Evolutionary conservation across 345 rosid genomes (phyloP).

Genomic region (Populus alba): DNA sequence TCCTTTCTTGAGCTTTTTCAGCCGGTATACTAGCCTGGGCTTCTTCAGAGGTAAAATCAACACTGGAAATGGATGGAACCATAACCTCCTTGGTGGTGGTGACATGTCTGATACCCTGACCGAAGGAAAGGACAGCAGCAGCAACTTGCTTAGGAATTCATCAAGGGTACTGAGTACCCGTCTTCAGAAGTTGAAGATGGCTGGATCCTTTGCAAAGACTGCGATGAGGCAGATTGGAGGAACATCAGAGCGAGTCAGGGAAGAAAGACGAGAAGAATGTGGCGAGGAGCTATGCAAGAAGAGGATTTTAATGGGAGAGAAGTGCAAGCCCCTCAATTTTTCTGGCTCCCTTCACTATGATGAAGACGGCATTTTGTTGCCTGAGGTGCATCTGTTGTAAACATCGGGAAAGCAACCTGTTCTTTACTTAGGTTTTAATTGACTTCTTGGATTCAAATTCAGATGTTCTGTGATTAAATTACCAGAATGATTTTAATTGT

Average conservation of each 20-base stretch:
- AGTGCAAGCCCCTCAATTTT: slow-evolving; percentile 47
- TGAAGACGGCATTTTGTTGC: slow-evolving; percentile 41
- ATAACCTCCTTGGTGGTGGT: not conserved
- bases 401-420: not conserved
- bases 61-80: not conserved
- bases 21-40: not conserved
- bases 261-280: not conserved
- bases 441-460: not conserved
- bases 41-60: not conserved
- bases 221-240: not conserved
- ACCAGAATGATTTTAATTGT: not conserved
- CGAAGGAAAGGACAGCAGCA: not conserved
- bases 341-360: slow-evolving; percentile 49
- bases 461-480: not conserved
- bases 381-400: slow-evolving; percentile 28
- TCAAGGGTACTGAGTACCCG: slow-evolving; percentile 23
- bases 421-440: not conserved
- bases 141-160: slow-evolving; percentile 7
- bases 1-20: slow-evolving; percentile 6
- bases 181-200: slow-evolving; percentile 26
- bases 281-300: slow-evolving; percentile 58
- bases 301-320: slow-evolving; percentile 68
- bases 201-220: slow-evolving; percentile 13
- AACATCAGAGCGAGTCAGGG: not conserved
- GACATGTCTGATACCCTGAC: not conserved